Evolutionary conservation across 179 eudicot species (phyloP), one percentile per base, ranked within the genome.

Genomic region (Spinacia oleracea): DNA sequence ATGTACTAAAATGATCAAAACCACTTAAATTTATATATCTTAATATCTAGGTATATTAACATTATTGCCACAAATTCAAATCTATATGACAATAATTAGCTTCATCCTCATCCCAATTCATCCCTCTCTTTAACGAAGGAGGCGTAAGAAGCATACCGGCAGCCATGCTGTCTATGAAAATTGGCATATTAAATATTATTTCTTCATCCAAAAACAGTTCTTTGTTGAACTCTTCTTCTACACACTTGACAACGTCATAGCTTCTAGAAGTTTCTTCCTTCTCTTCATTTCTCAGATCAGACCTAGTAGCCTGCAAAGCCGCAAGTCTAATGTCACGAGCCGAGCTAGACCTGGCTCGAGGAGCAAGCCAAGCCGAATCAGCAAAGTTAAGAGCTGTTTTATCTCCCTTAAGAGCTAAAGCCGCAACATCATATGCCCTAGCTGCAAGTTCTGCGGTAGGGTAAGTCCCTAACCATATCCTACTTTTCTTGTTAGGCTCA

Each of bases 131-230:
- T 76, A 91, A 79, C 14, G 83, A 89, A 1, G 88, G 90, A 2
- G 97, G 97, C 9, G 97, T 90, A 15, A 92, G 85, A 34, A 92
- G 86, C 94, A 92, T 81, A 18, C 93, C 97, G 84, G 91, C 95
- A 11, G 97, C 94, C 97, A 92, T 89, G 82, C 93, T 88, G 70
- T 91, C 87, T 21, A 91, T 75, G 62, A 92, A 83, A 7, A 67
- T 78, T 0, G 93, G 97, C 90, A 87, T 86, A 74, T 92, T 91
- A 83, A 86, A 91, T 70, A 91, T 34, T 20, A 78, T 90, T 78
- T 92, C 97, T 80, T 91, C 94, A n/a, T 92, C 97, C 71, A 82
- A 35, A 55, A 85, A 90, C 73, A 53, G 64, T 1, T 11, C 50
- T 74, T 43, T 68, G 32, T 66, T 31, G 74, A 58, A 11, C n/a